These are phyloP conservation scores for Chenopodium quinoa DNA, from an alignment of 148 eudicot species.

Conservation along the genomic window DNA sequence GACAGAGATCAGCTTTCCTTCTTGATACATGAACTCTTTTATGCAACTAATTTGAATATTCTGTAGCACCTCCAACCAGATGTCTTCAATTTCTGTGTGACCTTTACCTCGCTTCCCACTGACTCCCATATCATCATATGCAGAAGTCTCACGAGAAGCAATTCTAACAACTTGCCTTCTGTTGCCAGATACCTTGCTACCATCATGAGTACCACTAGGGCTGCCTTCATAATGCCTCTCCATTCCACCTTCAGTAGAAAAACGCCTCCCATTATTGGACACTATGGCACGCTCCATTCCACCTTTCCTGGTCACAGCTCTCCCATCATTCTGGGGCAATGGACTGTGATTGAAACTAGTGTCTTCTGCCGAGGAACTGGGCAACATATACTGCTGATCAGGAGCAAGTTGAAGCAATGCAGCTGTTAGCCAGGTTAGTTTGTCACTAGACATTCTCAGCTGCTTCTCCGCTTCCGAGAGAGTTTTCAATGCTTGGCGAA, in stretches of 20 bases:
- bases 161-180: conserved; percentile 36
- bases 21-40: conserved; percentile 79
- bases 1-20: conserved; percentile 73
- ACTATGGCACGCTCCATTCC: conserved; percentile 38
- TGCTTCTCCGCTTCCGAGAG: conserved; percentile 95
- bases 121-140: conserved; percentile 33
- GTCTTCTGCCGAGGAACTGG: conserved; percentile 63
- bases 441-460: conserved; percentile 81
- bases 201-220: conserved; percentile 33
- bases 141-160: conserved; percentile 34
- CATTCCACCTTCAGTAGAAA: conserved; percentile 27
- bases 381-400: conserved; percentile 71
- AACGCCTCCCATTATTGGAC: conserved; percentile 41
- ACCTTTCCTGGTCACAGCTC: conserved; percentile 46
- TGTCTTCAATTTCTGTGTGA: conserved; percentile 54
- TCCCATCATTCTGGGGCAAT: conserved; percentile 32
- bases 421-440: conserved; percentile 89
- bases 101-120: conserved; percentile 36
- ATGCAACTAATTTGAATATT: conserved; percentile 54
- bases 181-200: conserved; percentile 34
- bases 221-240: conserved; percentile 41
- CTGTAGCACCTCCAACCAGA: conserved; percentile 82
- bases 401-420: conserved; percentile 96
- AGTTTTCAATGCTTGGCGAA: conserved; percentile 86
- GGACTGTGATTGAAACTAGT: conserved; percentile 66